phyloP scores from a whole-genome alignment of 768 basidiomycete species.

The Rhizopogon rudus region DNA sequence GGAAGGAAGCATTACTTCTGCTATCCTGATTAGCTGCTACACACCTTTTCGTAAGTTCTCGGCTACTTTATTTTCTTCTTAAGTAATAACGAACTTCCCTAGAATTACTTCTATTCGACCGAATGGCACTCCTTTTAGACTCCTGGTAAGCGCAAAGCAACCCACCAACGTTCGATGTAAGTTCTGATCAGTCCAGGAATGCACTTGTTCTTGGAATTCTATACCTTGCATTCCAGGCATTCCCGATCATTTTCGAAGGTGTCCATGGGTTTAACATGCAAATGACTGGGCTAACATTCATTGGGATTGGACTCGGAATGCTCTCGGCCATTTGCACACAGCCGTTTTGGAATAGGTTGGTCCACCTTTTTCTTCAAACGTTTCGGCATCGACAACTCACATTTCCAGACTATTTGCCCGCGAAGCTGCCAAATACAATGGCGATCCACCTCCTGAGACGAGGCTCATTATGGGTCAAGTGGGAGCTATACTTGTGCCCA shows the following conservation, averaged over 20 bases:
- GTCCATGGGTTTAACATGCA: slow-evolving; percentile 52
- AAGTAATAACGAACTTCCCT: slow-evolving; percentile 1
- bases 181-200: slow-evolving; percentile 23
- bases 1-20: slow-evolving; percentile 37
- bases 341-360: slow-evolving; percentile 41
- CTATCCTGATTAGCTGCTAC: slow-evolving; percentile 56
- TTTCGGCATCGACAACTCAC: neutral
- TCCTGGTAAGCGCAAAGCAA: slow-evolving; percentile 44
- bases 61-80: neutral
- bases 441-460: slow-evolving; percentile 58
- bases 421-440: slow-evolving; percentile 34
- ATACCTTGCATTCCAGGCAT: slow-evolving; percentile 51
- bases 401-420: slow-evolving; percentile 31
- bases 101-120: slow-evolving; percentile 62
- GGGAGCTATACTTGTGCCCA: slow-evolving; percentile 62
- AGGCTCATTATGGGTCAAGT: slow-evolving; percentile 61
- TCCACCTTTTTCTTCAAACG: neutral
- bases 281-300: slow-evolving; percentile 41
- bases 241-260: slow-evolving; percentile 46
- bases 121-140: slow-evolving; percentile 73
- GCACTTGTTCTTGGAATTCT: slow-evolving; percentile 38
- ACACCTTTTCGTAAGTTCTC: slow-evolving; percentile 63
- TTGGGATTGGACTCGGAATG: slow-evolving; percentile 49
- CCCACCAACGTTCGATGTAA: neutral
- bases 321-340: slow-evolving; percentile 31